Conservation (phyloP, 2,329 filamentous ascomycete genomes). For the Fusarium paranaense region DNA sequence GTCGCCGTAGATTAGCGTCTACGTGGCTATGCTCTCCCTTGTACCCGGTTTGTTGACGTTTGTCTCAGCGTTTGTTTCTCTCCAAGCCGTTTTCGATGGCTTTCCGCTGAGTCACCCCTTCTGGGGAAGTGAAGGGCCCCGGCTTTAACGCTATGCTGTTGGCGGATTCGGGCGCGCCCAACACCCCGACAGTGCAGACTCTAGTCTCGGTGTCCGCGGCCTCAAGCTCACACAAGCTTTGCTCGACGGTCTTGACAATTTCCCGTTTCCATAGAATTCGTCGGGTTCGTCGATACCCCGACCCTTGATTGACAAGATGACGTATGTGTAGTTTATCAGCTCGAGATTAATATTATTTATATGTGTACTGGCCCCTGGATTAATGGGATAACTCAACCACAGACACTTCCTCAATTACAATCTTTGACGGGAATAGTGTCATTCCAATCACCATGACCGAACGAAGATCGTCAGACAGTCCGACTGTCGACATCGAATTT, state of each 20-base stretch:
- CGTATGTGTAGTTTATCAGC: not conserved
- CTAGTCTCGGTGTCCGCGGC: not conserved
- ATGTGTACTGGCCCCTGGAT: not conserved
- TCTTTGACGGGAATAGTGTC: not conserved
- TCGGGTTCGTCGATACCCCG: not conserved
- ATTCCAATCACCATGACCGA: not conserved
- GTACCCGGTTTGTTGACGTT: not conserved
- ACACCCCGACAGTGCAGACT: not conserved
- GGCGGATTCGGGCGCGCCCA: not conserved
- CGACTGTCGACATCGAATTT: not conserved
- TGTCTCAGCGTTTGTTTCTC: not conserved
- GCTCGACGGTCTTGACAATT: not conserved
- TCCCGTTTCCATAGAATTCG: not conserved
- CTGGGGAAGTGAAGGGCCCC: not conserved
- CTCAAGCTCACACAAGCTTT: not conserved
- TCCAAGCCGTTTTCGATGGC: not conserved
- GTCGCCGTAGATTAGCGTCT: not conserved
- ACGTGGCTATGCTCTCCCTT: not conserved
- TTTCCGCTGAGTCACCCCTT: not conserved
- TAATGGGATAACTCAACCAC: not conserved
- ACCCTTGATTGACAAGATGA: not conserved
- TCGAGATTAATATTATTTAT: not conserved
- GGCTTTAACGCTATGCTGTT: not conserved
- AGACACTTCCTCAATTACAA: not conserved
- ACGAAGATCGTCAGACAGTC: not conserved